These are phyloP conservation scores for Suhomyces vadensis DNA, from an alignment of 805 yeast genomes.

Conservation along the genomic window DNA sequence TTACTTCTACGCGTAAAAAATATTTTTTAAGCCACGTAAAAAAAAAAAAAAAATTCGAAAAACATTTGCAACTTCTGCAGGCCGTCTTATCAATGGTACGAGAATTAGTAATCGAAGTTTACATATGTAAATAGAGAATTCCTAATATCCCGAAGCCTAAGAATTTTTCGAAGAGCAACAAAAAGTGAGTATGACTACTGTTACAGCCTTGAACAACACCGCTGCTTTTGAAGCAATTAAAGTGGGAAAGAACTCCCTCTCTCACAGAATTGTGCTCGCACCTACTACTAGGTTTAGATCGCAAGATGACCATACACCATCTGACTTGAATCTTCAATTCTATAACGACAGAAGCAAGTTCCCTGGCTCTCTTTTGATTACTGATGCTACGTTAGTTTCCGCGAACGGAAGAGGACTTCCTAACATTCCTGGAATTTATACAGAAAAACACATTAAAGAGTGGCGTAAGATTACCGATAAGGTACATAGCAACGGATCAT, in stretches of 20 bases:
- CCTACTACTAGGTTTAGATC: slow-evolving; percentile 54
- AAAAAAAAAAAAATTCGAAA: no score
- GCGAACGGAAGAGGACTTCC: slow-evolving; percentile 30
- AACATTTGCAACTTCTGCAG: no score
- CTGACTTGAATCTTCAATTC: slow-evolving; percentile 51
- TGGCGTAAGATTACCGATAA: slow-evolving; percentile 24
- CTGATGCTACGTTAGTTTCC: slow-evolving; percentile 37
- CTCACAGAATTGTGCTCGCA: slow-evolving; percentile 48
- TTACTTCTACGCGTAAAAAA: no score
- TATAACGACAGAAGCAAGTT: slow-evolving; percentile 55
- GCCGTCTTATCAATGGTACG: no score
- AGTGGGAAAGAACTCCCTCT: slow-evolving; percentile 39
- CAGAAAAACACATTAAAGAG: slow-evolving; percentile 24
- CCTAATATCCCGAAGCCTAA: no score
- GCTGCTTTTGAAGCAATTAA: slow-evolving; percentile 46
- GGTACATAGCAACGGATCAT: slow-evolving; percentile 16
- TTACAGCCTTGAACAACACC: slow-evolving; percentile 26
- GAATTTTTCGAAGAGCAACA: no score
- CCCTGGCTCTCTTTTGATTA: slow-evolving; percentile 59
- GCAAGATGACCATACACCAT: slow-evolving; percentile 41
- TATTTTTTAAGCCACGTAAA: no score
- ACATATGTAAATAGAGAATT: no score
- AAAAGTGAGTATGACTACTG: no score
- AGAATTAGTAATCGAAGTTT: no score
- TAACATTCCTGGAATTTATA: slow-evolving; percentile 19